These are phyloP conservation scores for Citrullus mucosospermus DNA, from an alignment of 306 rosid genomes.

Conservation along the genomic window DNA sequence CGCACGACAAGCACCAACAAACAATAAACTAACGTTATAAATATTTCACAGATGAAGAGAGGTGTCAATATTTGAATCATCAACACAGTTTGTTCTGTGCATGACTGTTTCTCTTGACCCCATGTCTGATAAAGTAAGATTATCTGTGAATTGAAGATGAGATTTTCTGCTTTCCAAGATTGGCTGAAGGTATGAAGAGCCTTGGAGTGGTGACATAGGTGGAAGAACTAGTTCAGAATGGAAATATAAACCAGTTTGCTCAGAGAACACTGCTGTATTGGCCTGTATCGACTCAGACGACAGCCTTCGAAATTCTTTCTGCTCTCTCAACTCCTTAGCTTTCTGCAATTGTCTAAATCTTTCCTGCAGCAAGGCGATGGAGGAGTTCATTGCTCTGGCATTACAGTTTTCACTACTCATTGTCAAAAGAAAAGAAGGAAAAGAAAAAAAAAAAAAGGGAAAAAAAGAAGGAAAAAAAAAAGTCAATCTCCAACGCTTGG, in stretches of 20 bases:
- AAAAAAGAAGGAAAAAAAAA: no score
- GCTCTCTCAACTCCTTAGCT: constrained; percentile 39
- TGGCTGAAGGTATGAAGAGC: constrained; percentile 16
- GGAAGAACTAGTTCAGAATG: constrained; percentile 20
- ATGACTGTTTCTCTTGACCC: constrained; percentile 10
- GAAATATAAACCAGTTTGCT: constrained; percentile 19
- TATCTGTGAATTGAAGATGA: constrained; percentile 13
- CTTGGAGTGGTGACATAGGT: constrained; percentile 12
- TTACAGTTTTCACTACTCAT: constrained; percentile 27
- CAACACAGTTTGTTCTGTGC: constrained; percentile 14
- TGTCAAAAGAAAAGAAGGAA: neutral
- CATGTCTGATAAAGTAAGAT: constrained; percentile 9
- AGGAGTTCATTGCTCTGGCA: constrained; percentile 19
- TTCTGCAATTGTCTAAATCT: constrained; percentile 34
- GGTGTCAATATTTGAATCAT: constrained; percentile 33
- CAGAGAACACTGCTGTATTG: neutral
- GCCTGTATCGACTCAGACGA: constrained; percentile 14
- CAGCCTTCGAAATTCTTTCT: constrained; percentile 29
- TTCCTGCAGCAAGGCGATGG: constrained; percentile 41
- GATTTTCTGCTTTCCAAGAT: constrained; percentile 18
- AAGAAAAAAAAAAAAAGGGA: neutral
- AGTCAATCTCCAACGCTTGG: neutral
- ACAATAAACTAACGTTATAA: neutral
- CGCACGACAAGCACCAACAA: constrained; percentile 3
- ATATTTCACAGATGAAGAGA: constrained; percentile 32